Evolutionary conservation across 306 rosid genomes (phyloP).

Genomic region (Castanea mollissima): DNA sequence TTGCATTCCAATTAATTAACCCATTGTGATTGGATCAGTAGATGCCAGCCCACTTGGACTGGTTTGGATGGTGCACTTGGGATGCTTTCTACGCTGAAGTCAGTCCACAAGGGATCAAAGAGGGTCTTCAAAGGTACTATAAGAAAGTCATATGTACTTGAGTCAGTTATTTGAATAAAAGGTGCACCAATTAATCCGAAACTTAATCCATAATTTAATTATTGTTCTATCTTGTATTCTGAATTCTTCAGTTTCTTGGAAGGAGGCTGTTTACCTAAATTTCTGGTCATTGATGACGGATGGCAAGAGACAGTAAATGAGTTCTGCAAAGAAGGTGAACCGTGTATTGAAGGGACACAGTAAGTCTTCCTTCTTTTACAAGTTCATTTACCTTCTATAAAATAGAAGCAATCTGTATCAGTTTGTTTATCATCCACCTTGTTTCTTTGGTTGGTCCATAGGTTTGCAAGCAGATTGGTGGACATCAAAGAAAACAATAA

Average conservation of each 20-base stretch:
- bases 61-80: slow-evolving; percentile 96
- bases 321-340: slow-evolving; percentile 53
- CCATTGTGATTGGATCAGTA: neutral
- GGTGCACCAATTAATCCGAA: neutral
- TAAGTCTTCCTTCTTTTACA: slow-evolving; percentile 31
- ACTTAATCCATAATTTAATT: neutral
- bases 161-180: neutral
- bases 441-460: slow-evolving; percentile 17
- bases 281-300: slow-evolving; percentile 72
- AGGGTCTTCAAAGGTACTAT: slow-evolving; percentile 57
- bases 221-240: neutral
- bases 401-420: neutral
- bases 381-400: neutral
- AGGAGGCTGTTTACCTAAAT: slow-evolving; percentile 64
- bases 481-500: slow-evolving; percentile 63
- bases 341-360: slow-evolving; percentile 50
- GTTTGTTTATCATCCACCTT: slow-evolving; percentile 18
- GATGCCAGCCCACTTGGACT: slow-evolving; percentile 57
- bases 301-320: slow-evolving; percentile 60
- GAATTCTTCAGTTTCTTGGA: slow-evolving; percentile 35
- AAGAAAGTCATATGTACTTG: neutral
- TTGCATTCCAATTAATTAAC: neutral
- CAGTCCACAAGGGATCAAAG: slow-evolving; percentile 57
- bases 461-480: slow-evolving; percentile 58
- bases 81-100: slow-evolving; percentile 66